phyloP scores from a whole-genome alignment of 345 rosid genomes.

The Barbarea vulgaris region DNA sequence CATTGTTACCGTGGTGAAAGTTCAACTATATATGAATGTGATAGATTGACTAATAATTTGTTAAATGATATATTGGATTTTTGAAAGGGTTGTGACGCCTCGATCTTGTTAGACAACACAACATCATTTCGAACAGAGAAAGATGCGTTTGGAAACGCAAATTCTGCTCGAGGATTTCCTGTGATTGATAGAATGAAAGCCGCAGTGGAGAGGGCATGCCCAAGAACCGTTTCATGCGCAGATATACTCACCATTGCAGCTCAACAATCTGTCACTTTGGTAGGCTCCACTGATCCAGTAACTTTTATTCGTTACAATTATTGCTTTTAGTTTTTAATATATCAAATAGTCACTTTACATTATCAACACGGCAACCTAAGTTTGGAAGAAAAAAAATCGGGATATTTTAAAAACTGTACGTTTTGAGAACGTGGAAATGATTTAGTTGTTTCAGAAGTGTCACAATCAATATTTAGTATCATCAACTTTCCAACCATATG shows the following conservation, averaged over 20 bases:
- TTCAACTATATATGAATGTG: neutral
- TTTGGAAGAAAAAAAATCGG: neutral
- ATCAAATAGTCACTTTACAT: neutral
- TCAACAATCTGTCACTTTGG: slow-evolving; percentile 64
- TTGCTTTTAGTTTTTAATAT: neutral
- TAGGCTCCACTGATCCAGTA: slow-evolving; percentile 18
- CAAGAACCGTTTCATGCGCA: slow-evolving; percentile 66
- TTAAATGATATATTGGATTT: neutral
- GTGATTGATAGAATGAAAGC: slow-evolving; percentile 63
- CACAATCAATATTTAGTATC: neutral
- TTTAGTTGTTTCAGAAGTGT: neutral
- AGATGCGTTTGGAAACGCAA: slow-evolving; percentile 43
- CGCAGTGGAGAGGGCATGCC: slow-evolving; percentile 56
- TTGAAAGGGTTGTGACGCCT: slow-evolving; percentile 68
- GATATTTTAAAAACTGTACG: neutral
- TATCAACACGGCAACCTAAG: neutral
- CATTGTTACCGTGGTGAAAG: no score
- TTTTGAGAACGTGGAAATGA: neutral
- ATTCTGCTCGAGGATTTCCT: slow-evolving; percentile 57
- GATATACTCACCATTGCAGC: slow-evolving; percentile 68
- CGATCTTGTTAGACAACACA: slow-evolving; percentile 56
- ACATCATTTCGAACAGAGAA: slow-evolving; percentile 58
- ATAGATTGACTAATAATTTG: slow-evolving; percentile 1
- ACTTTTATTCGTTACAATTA: neutral
- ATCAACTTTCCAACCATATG: slow-evolving; percentile 11